phyloP scores from a whole-genome alignment of 2,329 filamentous ascomycete genomes.

The Neofusicoccum cordaticola region DNA sequence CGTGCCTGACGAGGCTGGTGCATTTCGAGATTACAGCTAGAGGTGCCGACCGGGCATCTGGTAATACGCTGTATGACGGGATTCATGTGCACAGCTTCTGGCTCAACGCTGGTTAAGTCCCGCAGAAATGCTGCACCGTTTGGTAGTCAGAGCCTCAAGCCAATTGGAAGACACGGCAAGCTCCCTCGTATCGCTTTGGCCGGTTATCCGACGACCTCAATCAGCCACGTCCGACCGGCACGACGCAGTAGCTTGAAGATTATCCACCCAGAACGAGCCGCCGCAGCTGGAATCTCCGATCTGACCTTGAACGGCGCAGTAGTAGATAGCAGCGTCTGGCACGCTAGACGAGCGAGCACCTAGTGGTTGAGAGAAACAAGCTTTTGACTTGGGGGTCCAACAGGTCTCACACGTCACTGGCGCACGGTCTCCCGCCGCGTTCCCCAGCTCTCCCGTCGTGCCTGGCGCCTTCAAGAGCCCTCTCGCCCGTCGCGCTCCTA shows the following conservation, averaged over 20 bases:
- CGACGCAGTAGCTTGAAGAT: not conserved
- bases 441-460: constrained; percentile 1
- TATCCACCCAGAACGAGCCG: no score
- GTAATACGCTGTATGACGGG: no score
- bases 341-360: not conserved
- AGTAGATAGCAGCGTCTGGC: not conserved
- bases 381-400: not conserved
- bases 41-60: no score
- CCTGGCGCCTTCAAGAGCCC: not conserved
- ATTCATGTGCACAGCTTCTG: no score
- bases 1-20: not conserved
- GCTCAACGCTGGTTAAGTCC: not conserved
- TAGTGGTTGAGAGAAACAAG: constrained; percentile 2
- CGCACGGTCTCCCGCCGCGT: constrained; percentile 10
- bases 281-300: not conserved
- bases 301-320: no score
- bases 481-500: not conserved
- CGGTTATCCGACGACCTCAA: not conserved
- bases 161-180: not conserved
- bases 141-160: not conserved
- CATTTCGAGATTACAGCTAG: not conserved
- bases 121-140: not conserved
- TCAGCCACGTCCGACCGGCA: not conserved
- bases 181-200: not conserved
- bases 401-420: constrained; percentile 9